Percentiles rank a stretch among this genome's conserved stretches.
phyloP scores from a whole-genome alignment of 225 moss, liverwort and hornwort species.

The Pseudisothecium myosuroides region DNA sequence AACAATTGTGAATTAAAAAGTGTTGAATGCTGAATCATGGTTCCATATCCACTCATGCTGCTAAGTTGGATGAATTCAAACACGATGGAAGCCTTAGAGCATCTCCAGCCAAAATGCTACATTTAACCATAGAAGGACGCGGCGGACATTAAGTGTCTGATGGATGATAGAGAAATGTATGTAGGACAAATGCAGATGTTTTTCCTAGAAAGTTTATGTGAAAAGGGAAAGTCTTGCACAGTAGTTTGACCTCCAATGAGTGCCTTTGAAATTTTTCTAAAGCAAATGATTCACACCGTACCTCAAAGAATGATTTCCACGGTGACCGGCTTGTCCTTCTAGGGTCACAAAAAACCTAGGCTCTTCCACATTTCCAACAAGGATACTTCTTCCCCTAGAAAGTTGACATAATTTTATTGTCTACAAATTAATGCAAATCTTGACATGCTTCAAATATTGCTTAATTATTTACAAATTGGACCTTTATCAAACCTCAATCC shows the following conservation, averaged over 20 bases:
- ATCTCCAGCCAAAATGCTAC: not conserved
- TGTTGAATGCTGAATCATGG: not conserved
- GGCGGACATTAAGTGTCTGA: accelerated
- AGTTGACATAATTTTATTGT: not conserved
- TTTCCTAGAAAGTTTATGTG: too few species aligned
- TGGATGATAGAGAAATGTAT: not conserved
- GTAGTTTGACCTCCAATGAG: too few species aligned
- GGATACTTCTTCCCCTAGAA: not conserved
- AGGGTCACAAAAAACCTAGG: not conserved
- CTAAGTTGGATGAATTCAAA: not conserved
- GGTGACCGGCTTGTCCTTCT: not conserved
- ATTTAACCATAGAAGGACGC: not conserved
- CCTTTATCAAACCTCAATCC: not conserved
- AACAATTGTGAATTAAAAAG: not conserved
- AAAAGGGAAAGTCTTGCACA: too few species aligned
- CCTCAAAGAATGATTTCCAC: not conserved
- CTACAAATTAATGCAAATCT: not conserved
- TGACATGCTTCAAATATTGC: not conserved
- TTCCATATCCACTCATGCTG: not conserved
- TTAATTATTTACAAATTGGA: not conserved
- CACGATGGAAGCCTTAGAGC: not conserved
- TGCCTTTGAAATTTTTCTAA: too few species aligned
- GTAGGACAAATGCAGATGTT: too few species aligned
- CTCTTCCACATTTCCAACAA: not conserved
- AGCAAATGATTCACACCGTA: too few species aligned